Percentiles rank a stretch among this genome's conserved stretches.
These are phyloP conservation scores for Diaporthe nobilis DNA, from an alignment of 2,329 filamentous ascomycete genomes.

Conservation along the genomic window DNA sequence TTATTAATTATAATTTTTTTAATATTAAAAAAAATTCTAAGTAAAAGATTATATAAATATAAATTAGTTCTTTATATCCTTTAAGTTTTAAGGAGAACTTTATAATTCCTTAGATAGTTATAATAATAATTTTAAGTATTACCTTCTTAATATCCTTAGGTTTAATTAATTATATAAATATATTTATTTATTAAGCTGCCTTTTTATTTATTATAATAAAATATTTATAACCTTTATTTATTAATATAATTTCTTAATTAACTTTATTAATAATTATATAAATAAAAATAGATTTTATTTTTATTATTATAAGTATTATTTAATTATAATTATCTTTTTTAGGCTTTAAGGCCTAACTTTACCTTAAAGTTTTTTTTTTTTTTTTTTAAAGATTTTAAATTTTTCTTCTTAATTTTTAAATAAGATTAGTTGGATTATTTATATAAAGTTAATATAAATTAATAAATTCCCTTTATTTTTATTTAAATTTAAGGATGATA, in stretches of 20 bases:
- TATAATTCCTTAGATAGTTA: background rate
- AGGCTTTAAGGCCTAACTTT: background rate
- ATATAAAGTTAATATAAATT: background rate
- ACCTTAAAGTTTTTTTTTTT: background rate
- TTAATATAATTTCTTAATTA: background rate
- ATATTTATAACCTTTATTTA: background rate
- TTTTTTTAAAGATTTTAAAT: background rate
- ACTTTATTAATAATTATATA: constrained; percentile 13
- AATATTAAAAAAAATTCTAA: background rate
- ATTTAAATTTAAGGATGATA: background rate
- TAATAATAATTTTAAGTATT: background rate
- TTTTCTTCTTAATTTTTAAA: background rate
- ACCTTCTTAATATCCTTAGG: background rate
- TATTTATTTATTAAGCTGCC: background rate
- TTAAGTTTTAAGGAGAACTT: background rate
- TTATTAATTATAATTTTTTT: background rate
- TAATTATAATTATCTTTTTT: background rate
- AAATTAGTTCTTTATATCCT: background rate
- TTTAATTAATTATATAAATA: background rate
- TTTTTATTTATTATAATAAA: background rate
- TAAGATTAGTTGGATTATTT: background rate
- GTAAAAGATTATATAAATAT: background rate
- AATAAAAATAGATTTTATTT: background rate
- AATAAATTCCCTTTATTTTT: background rate
- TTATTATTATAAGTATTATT: background rate